Percentiles rank a stretch among this genome's conserved stretches.
Conservation (phyloP, 2,329 filamentous ascomycete species). For the Phyllosticta citrichinensis region DNA sequence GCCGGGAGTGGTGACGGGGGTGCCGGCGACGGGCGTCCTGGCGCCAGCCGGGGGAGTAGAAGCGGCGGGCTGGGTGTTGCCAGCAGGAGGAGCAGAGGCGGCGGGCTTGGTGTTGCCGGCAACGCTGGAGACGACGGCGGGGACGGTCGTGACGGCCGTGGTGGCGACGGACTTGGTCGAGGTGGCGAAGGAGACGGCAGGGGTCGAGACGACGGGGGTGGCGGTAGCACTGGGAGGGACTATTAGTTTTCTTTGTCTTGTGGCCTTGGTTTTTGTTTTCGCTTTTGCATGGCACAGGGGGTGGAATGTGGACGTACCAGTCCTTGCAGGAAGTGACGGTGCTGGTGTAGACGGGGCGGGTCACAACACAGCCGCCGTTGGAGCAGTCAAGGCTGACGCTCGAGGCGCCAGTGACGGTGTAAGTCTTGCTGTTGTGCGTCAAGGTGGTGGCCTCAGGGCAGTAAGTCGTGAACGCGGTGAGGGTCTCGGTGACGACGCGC, state of each 20-base stretch:
- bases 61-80: constrained; percentile 17
- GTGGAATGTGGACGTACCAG: neutral
- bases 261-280: neutral
- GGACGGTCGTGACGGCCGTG: constrained; percentile 12
- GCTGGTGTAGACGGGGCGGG: constrained; percentile 15
- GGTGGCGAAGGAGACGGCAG: neutral
- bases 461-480: constrained; percentile 24
- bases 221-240: neutral
- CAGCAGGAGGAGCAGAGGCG: constrained; percentile 7
- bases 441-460: constrained; percentile 15
- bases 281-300: neutral
- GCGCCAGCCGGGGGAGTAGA: constrained; percentile 9
- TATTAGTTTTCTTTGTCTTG: neutral
- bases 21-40: constrained; percentile 21
- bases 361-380: constrained; percentile 16
- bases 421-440: constrained; percentile 7
- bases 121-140: constrained; percentile 22
- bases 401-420: constrained; percentile 7
- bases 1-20: constrained; percentile 15
- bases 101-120: constrained; percentile 22
- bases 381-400: constrained; percentile 17
- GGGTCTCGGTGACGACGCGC: constrained; percentile 22
- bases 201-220: neutral
- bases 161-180: neutral
- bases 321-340: constrained; percentile 8